Evolutionary conservation across 108 stramenopile genomes (phyloP), one percentile per base, ranked within the genome.

Genomic region (Aurantiochytrium sp.): DNA sequence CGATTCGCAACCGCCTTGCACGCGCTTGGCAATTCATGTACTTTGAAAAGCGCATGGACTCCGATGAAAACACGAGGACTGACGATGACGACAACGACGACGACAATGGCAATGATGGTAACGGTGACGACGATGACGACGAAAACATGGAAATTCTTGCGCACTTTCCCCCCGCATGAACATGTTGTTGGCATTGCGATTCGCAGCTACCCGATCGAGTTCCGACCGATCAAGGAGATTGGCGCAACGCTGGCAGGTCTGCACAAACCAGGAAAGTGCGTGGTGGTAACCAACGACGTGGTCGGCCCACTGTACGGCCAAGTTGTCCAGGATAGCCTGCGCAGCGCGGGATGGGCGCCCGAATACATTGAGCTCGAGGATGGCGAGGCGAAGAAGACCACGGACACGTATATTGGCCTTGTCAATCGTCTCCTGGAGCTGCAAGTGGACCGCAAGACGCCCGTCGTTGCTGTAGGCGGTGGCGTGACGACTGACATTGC

Each of bases 401-500:
- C 73, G 21, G 73, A 83, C 43, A 83, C 73, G 18, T 83, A 83
- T 4, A 28, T 83, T 47, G 44, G 49, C 1, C 73, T 83, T n/a
- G 73, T 83, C 43, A 83, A 83, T n/a, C 44, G 28, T 25, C 51
- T 83, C 18, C 51, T 83, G 10, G 73, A 83, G 44, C 44, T 83
- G 8, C 6, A 83, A n/a, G 73, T 83, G 73, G 73, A 83, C 92
- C 94, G 99, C 19, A 97, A 96, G 72, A 91, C 93, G 59, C 97
- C 97, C 5, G 95, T 99, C 72, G 94, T 99, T 14, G 99, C 98
- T 5, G 89, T 99, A 72, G 99, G 98, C 23, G 99, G 99, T 10
- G 99, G 99, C 6, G 99, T 99, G 3, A 98, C 98, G 90, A 98
- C 98, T 14, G 99, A 99, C 93, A 97, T 99, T 96, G 97, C 97